Conservation (phyloP, 495 filamentous ascomycete species). For the Amniculicola lignicola region DNA sequence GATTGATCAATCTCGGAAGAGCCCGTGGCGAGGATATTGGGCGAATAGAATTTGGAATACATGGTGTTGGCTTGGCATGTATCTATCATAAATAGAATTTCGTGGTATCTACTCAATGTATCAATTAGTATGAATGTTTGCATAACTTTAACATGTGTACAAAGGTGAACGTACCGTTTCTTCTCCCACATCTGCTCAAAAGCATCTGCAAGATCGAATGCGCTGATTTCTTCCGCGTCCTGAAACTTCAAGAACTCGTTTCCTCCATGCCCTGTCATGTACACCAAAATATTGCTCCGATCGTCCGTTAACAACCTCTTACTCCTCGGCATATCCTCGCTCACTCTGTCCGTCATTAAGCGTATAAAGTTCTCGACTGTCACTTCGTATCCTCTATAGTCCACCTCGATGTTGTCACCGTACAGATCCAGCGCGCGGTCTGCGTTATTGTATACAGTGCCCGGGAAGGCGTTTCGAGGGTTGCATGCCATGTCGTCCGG, state of each 20-base stretch:
- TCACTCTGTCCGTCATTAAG: constrained; percentile 86
- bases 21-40: constrained; percentile 94
- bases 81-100: constrained; percentile 99
- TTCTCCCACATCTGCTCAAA: constrained; percentile 99
- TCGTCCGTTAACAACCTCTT: constrained; percentile 90
- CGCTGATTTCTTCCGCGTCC: constrained; percentile 94
- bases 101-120: constrained; percentile 63
- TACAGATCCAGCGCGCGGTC: constrained; percentile 94
- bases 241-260: constrained; percentile 99
- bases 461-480: constrained; percentile 94
- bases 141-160: background rate
- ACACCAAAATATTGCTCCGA: constrained; percentile 92
- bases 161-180: constrained; percentile 64
- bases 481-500: constrained; percentile 99
- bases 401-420: constrained; percentile 98
- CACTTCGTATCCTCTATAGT: constrained; percentile 96
- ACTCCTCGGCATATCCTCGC: constrained; percentile 87
- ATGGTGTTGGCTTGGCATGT: constrained; percentile 99
- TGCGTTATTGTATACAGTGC: constrained; percentile 97
- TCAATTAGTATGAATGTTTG: background rate
- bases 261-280: constrained; percentile 99
- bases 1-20: constrained; percentile 91
- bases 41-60: constrained; percentile 96
- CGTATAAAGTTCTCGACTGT: constrained; percentile 99
- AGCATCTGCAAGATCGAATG: constrained; percentile 92